phyloP scores from a whole-genome alignment of 768 basidiomycete genomes.

The Amanita subjunquillea region DNA sequence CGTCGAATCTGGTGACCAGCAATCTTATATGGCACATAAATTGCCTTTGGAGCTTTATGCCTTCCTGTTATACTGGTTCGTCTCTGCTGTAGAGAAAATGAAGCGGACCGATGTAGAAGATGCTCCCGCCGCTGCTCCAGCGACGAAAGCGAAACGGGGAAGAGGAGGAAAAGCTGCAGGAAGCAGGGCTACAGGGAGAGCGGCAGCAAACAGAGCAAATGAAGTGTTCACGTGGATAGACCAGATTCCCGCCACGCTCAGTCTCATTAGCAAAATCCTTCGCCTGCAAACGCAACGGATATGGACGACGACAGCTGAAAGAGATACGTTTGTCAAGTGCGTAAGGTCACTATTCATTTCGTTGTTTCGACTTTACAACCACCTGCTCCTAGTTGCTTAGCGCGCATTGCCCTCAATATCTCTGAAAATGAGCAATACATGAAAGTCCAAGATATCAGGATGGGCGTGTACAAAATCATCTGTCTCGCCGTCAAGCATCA shows the following conservation, averaged over 20 bases:
- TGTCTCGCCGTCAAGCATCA: conserved; percentile 91
- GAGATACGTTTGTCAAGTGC: conserved; percentile 79
- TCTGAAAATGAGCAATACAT: conserved; percentile 83
- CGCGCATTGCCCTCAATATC: conserved; percentile 79
- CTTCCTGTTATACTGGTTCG: conserved; percentile 90
- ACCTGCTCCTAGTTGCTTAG: conserved; percentile 56
- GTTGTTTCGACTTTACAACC: background rate
- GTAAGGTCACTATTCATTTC: conserved; percentile 16
- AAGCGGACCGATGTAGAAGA: conserved; percentile 41
- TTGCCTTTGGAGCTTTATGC: conserved; percentile 81
- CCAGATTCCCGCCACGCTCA: conserved; percentile 63
- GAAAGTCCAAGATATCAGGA: conserved; percentile 63
- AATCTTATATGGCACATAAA: conserved; percentile 54
- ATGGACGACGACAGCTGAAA: conserved; percentile 82
- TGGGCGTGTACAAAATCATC: conserved; percentile 79
- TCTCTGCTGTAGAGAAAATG: conserved; percentile 68
- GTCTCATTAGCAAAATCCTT: conserved; percentile 64
- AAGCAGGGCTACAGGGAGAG: conserved; percentile 18
- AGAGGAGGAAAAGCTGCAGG: conserved; percentile 46
- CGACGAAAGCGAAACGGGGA: conserved; percentile 41
- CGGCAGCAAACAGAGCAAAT: conserved; percentile 32
- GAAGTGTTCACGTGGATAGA: conserved; percentile 69
- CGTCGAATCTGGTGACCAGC: conserved; percentile 57
- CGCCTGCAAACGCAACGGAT: conserved; percentile 61
- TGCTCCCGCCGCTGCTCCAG: conserved; percentile 24